Evolutionary conservation across 352 stramenopile genomes (phyloP).

Genomic region (Phytophthora pistaciae): DNA sequence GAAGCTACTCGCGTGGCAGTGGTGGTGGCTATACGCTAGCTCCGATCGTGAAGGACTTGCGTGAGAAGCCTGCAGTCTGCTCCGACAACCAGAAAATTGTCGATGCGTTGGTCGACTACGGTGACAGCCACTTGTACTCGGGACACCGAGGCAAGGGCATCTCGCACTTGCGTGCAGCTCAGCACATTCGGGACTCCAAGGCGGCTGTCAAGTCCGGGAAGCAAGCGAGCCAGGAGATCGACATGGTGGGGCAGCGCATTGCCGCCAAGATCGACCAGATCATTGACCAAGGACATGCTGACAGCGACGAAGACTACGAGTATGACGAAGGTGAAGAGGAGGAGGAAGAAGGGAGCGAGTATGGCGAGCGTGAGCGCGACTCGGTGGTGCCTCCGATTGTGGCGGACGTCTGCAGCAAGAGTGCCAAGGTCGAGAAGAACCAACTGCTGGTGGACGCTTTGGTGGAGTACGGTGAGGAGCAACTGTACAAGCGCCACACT

Average conservation of each 20-base stretch:
- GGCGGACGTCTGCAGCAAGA: conserved; percentile 51
- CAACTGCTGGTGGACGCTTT: conserved; percentile 73
- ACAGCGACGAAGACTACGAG: conserved; percentile 72
- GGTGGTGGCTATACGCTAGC: conserved; percentile 50
- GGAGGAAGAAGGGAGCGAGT: conserved; percentile 38
- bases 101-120: conserved; percentile 72
- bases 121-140: conserved; percentile 73
- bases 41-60: conserved; percentile 79
- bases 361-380: conserved; percentile 26
- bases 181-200: conserved; percentile 66
- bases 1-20: conserved; percentile 42
- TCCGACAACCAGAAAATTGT: conserved; percentile 78
- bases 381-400: conserved; percentile 55
- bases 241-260: conserved; percentile 65
- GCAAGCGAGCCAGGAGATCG: conserved; percentile 64
- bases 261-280: conserved; percentile 84
- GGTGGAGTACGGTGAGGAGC: conserved; percentile 62
- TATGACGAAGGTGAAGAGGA: conserved; percentile 46
- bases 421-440: conserved; percentile 56
- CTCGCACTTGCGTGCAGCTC: conserved; percentile 75
- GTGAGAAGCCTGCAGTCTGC: conserved; percentile 59
- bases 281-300: conserved; percentile 69
- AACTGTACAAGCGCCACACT: conserved; percentile 62
- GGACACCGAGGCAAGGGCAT: conserved; percentile 77
- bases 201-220: conserved; percentile 54